Evolutionary conservation across 306 rosid species (phyloP).

Genomic region (Astragalus glycyphyllos): DNA sequence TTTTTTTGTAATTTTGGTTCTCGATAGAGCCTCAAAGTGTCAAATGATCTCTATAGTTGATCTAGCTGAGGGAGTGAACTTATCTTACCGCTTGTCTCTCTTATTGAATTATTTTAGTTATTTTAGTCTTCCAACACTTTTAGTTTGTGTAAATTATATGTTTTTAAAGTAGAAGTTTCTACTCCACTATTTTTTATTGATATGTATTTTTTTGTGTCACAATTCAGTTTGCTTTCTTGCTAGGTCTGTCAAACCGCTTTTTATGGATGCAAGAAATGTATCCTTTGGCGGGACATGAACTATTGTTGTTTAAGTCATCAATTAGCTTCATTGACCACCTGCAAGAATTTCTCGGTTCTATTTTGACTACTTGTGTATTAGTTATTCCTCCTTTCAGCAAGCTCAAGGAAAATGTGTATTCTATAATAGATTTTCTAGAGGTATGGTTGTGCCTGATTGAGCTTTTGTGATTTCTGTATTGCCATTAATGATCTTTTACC

Average conservation of each 20-base stretch:
- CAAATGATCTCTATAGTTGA: background rate
- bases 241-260: slow-evolving; percentile 84
- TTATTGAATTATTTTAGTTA: slow-evolving; percentile 6
- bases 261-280: slow-evolving; percentile 85
- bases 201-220: background rate
- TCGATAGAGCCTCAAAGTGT: slow-evolving; percentile 6
- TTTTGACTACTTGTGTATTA: slow-evolving; percentile 69
- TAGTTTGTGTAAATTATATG: slow-evolving; percentile 11
- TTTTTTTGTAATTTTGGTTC: background rate
- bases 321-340: slow-evolving; percentile 89
- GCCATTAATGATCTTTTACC: background rate
- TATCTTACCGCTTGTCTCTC: slow-evolving; percentile 31
- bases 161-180: background rate
- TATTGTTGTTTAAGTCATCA: slow-evolving; percentile 80
- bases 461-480: slow-evolving; percentile 20
- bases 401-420: slow-evolving; percentile 62
- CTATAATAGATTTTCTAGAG: slow-evolving; percentile 68
- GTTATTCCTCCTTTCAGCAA: slow-evolving; percentile 77
- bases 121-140: background rate
- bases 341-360: slow-evolving; percentile 86
- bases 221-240: slow-evolving; percentile 38
- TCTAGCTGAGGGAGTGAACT: slow-evolving; percentile 25
- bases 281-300: slow-evolving; percentile 67
- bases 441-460: slow-evolving; percentile 46
- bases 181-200: slow-evolving; percentile 1